Percentiles rank a stretch among this genome's conserved stretches.
phyloP scores from a whole-genome alignment of 257 asterid species.

The Jasminum sambac region DNA sequence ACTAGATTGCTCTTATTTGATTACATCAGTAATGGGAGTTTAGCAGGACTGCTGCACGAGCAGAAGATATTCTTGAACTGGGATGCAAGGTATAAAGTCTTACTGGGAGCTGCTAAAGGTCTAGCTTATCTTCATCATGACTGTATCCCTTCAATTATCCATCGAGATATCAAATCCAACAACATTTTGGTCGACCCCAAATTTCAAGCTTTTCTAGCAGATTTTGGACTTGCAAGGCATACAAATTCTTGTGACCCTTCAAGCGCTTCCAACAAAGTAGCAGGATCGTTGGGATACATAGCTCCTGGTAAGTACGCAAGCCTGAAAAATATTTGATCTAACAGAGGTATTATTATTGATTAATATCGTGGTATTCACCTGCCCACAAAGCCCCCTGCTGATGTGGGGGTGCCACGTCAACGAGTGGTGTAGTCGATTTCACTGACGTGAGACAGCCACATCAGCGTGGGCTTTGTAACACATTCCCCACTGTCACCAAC shows the following conservation, averaged over 20 bases:
- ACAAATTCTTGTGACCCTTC: slow-evolving; percentile 45
- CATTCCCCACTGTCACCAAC: too few species aligned
- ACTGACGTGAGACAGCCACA: too few species aligned
- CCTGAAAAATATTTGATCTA: slow-evolving; percentile 4
- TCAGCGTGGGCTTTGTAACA: too few species aligned
- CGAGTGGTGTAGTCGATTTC: too few species aligned
- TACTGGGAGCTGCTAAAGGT: slow-evolving; percentile 72
- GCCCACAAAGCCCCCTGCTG: too few species aligned
- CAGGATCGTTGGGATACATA: slow-evolving; percentile 76
- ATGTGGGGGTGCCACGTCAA: too few species aligned
- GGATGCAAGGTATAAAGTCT: slow-evolving; percentile 69
- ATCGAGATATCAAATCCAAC: slow-evolving; percentile 70
- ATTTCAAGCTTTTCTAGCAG: slow-evolving; percentile 71
- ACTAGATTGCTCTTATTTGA: slow-evolving; percentile 67
- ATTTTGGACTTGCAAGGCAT: slow-evolving; percentile 73
- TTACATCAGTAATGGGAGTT: slow-evolving; percentile 69
- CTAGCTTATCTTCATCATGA: slow-evolving; percentile 77
- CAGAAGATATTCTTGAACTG: slow-evolving; percentile 50
- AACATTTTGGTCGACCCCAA: slow-evolving; percentile 66
- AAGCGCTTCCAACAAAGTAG: slow-evolving; percentile 45
- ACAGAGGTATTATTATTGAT: neutral
- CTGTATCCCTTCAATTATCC: slow-evolving; percentile 72
- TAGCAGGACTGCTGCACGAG: slow-evolving; percentile 60
- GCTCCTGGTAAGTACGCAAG: slow-evolving; percentile 62
- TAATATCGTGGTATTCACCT: neutral